Evolutionary conservation across 164 flowering plant genomes (phyloP).

Genomic region (Liquidambar formosana): DNA sequence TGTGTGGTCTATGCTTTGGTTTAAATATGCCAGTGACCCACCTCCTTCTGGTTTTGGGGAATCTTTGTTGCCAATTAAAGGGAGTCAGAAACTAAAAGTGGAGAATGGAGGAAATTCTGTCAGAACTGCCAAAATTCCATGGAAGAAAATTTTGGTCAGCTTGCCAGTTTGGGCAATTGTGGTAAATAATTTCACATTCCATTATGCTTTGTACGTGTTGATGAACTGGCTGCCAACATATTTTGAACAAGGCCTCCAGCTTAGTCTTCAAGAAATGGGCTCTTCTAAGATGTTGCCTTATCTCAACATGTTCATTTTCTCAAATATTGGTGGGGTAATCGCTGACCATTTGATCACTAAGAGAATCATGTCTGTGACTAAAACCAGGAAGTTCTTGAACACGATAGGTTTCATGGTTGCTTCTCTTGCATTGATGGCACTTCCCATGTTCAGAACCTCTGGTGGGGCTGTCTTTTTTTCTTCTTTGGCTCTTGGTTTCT

Average conservation of each 20-base stretch:
- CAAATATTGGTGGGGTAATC: conserved; percentile 83
- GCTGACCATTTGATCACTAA: conserved; percentile 78
- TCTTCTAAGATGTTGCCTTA: conserved; percentile 94
- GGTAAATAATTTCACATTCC: conserved; percentile 85
- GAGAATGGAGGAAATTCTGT: conserved; percentile 47
- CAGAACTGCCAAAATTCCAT: conserved; percentile 56
- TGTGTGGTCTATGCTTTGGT: conserved; percentile 82
- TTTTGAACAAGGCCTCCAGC: conserved; percentile 77
- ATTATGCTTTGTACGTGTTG: conserved; percentile 78
- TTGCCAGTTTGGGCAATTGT: conserved; percentile 90
- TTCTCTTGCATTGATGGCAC: conserved; percentile 68
- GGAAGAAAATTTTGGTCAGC: conserved; percentile 64
- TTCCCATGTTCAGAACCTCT: conserved; percentile 68
- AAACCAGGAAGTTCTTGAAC: conserved; percentile 72
- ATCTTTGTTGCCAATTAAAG: conserved; percentile 54
- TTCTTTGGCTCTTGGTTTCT: conserved; percentile 83
- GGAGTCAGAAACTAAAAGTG: conserved; percentile 38
- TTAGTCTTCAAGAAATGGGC: conserved; percentile 86
- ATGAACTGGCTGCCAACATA: conserved; percentile 96
- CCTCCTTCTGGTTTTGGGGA: conserved; percentile 82
- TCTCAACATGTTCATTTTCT: conserved; percentile 86
- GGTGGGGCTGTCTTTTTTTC: conserved; percentile 78
- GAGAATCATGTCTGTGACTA: conserved; percentile 69
- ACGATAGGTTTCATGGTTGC: conserved; percentile 80
- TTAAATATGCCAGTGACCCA: conserved; percentile 70